Evolutionary conservation across 495 filamentous ascomycete genomes (phyloP).

Genomic region (Hypoxylon lenormandii): DNA sequence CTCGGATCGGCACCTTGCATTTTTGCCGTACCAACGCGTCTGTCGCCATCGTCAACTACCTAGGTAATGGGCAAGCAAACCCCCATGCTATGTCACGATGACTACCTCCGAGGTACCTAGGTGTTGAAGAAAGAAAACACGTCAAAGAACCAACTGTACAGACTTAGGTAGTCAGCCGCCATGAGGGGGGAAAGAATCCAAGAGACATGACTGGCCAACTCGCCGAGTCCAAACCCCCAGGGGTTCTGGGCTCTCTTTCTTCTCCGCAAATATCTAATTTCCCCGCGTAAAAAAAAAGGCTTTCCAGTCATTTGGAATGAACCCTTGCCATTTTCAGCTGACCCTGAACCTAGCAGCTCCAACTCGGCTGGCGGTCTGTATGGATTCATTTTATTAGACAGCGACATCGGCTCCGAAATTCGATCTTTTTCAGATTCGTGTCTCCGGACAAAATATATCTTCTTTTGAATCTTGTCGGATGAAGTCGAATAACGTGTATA

Average conservation of each 20-base stretch:
- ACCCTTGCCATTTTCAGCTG: constrained; percentile 22
- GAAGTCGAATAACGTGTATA: background rate
- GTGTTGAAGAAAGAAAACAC: too few species aligned
- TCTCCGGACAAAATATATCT: background rate
- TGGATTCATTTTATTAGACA: constrained; percentile 12
- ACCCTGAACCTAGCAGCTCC: constrained; percentile 9
- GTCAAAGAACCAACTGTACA: too few species aligned
- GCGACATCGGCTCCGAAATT: constrained; percentile 31
- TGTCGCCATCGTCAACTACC: too few species aligned
- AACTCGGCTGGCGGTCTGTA: background rate
- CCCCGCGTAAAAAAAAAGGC: constrained; percentile 15
- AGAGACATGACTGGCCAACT: constrained; percentile 14
- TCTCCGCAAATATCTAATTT: constrained; percentile 33
- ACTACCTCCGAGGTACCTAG: too few species aligned
- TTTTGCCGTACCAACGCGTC: too few species aligned
- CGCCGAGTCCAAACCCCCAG: background rate
- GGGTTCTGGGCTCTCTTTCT: constrained; percentile 12
- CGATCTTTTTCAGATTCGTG: background rate
- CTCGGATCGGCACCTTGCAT: too few species aligned
- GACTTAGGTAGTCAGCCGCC: background rate
- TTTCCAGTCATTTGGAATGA: constrained; percentile 7
- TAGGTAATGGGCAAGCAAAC: too few species aligned
- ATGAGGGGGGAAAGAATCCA: background rate
- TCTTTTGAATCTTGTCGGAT: background rate
- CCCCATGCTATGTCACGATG: too few species aligned